Conservation (phyloP, 805 yeast genomes). For the Teunomyces atbi region DNA sequence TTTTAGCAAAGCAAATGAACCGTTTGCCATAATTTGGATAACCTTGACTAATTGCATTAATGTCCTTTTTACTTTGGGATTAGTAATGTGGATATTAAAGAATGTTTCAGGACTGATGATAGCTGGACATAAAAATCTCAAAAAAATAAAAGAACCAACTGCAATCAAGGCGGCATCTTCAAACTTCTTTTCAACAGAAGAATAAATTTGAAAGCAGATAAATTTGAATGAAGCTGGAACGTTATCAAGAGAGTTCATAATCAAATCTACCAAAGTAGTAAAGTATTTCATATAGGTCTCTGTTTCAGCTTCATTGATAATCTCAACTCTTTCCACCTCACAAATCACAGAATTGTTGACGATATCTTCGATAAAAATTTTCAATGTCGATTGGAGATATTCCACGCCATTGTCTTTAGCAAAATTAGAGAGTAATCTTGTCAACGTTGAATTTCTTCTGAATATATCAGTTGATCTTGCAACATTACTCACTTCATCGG, state of each 20-base stretch:
- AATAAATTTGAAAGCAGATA: conserved; percentile 65
- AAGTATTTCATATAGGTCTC: conserved; percentile 56
- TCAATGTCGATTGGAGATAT: conserved; percentile 53
- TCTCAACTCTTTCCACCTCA: conserved; percentile 59
- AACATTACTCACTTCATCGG: conserved; percentile 60
- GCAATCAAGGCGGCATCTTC: conserved; percentile 62
- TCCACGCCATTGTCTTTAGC: conserved; percentile 65
- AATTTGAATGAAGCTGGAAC: conserved; percentile 73
- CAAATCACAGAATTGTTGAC: conserved; percentile 49
- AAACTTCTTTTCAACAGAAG: conserved; percentile 56
- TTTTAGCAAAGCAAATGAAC: conserved; percentile 62
- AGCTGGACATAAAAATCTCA: conserved; percentile 83
- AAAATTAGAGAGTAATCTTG: conserved; percentile 68
- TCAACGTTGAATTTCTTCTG: conserved; percentile 79
- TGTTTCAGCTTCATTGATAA: conserved; percentile 31
- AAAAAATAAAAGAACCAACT: conserved; percentile 82
- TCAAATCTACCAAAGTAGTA: conserved; percentile 54
- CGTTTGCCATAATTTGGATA: conserved; percentile 84
- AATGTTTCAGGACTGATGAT: conserved; percentile 80
- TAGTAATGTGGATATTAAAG: conserved; percentile 27
- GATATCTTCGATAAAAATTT: conserved; percentile 56
- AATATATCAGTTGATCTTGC: conserved; percentile 68
- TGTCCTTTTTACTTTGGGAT: conserved; percentile 53
- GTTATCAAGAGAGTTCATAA: conserved; percentile 50
- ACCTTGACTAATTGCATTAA: conserved; percentile 78